Percentiles rank a stretch among this genome's conserved stretches.
phyloP scores from a whole-genome alignment of 495 filamentous ascomycete genomes.

The Daldinia concentrica region DNA sequence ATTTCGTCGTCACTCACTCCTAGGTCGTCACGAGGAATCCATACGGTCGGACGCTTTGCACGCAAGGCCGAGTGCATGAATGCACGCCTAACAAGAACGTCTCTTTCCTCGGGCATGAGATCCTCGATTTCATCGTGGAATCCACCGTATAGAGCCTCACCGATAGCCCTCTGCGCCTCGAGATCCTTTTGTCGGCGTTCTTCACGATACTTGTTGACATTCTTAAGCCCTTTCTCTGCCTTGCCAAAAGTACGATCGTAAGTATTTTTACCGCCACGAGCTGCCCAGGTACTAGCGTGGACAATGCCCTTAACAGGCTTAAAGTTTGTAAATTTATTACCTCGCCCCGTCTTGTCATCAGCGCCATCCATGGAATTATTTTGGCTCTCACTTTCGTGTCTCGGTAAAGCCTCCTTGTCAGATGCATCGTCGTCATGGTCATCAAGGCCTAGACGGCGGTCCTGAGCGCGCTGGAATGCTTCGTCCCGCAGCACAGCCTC shows the following conservation, averaged over 20 bases:
- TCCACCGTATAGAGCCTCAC: slow-evolving; percentile 83
- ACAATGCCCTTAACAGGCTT: slow-evolving; percentile 58
- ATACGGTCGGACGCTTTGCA: slow-evolving; percentile 85
- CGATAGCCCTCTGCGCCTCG: slow-evolving; percentile 75
- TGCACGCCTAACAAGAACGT: slow-evolving; percentile 83
- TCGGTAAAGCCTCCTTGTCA: slow-evolving; percentile 42
- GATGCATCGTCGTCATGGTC: slow-evolving; percentile 60
- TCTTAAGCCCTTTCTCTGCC: slow-evolving; percentile 50
- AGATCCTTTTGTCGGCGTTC: slow-evolving; percentile 58
- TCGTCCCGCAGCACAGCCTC: slow-evolving; percentile 89
- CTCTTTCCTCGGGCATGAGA: slow-evolving; percentile 88
- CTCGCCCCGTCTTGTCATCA: slow-evolving; percentile 29
- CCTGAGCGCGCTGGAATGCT: slow-evolving; percentile 83
- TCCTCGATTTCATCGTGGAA: slow-evolving; percentile 94
- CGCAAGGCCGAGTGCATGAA: slow-evolving; percentile 92
- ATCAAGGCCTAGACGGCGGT: slow-evolving; percentile 63
- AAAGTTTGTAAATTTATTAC: slow-evolving; percentile 43
- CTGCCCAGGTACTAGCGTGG: slow-evolving; percentile 60
- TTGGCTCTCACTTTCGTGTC: slow-evolving; percentile 42
- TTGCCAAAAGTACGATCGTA: slow-evolving; percentile 55
- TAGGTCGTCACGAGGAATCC: slow-evolving; percentile 92
- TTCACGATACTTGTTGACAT: slow-evolving; percentile 52
- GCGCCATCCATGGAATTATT: slow-evolving; percentile 24
- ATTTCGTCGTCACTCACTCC: slow-evolving; percentile 95
- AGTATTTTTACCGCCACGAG: slow-evolving; percentile 52